Percentiles rank a stretch among this genome's conserved stretches.
Conservation (phyloP, 1,284 basidiomycete species). For the Ustilago cynodontis region DNA sequence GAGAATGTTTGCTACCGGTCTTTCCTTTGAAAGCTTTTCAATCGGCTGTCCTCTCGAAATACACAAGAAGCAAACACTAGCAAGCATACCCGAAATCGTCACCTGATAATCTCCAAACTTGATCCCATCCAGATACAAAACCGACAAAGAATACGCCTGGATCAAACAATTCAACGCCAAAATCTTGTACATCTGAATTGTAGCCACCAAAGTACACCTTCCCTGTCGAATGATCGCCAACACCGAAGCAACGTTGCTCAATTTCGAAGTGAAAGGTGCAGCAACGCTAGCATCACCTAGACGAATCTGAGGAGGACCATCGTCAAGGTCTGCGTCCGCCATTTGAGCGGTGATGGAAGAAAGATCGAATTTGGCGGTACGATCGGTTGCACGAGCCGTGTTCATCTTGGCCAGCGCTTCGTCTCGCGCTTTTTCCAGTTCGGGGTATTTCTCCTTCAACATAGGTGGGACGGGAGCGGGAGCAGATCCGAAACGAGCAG, state of each 20-base stretch:
- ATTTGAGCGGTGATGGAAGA: constrained; percentile 62
- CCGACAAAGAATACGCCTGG: constrained; percentile 66
- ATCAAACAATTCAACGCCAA: constrained; percentile 69
- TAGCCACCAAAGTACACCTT: constrained; percentile 67
- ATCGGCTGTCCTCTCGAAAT: constrained; percentile 66
- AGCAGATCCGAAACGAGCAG: constrained; percentile 59
- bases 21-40: constrained; percentile 62
- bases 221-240: constrained; percentile 67
- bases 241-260: constrained; percentile 60
- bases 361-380: constrained; percentile 65
- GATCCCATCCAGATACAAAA: constrained; percentile 67
- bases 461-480: constrained; percentile 65
- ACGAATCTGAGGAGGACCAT: constrained; percentile 69
- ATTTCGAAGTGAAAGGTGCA: constrained; percentile 68
- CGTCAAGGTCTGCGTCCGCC: constrained; percentile 65
- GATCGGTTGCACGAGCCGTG: constrained; percentile 51
- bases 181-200: constrained; percentile 70
- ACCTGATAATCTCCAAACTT: constrained; percentile 69
- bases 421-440: constrained; percentile 66
- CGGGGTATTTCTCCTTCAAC: constrained; percentile 63
- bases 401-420: constrained; percentile 62
- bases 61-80: constrained; percentile 67
- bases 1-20: constrained; percentile 66
- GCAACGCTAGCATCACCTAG: constrained; percentile 68
- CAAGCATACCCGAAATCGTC: constrained; percentile 66